Percentiles rank a stretch among this genome's conserved stretches.
Evolutionary conservation across 306 rosid genomes (phyloP).

Genomic region (Abrus pulchellus): DNA sequence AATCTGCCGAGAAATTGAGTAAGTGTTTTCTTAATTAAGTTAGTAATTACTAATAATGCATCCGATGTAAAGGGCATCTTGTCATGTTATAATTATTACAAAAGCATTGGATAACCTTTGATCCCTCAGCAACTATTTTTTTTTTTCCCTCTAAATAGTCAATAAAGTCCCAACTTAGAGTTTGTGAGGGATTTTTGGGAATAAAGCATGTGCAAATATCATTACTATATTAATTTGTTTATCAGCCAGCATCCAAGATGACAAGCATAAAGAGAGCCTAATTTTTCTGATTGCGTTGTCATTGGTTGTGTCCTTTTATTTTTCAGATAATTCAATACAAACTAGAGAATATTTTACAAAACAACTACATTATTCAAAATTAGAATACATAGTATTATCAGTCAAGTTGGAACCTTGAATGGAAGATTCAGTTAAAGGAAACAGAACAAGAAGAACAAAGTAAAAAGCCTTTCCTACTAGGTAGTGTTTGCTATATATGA

Average conservation of each 20-base stretch:
- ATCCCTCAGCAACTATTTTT: not conserved
- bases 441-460: too few species aligned
- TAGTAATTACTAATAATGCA: not conserved
- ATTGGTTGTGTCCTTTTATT: not conserved
- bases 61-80: not conserved
- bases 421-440: too few species aligned
- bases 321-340: not conserved
- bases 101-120: not conserved
- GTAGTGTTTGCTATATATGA: too few species aligned
- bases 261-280: not conserved
- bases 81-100: not conserved
- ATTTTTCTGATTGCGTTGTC: not conserved
- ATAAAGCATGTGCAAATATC: not conserved
- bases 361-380: not conserved
- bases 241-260: not conserved
- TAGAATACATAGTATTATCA: not conserved
- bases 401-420: not conserved
- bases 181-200: too few species aligned
- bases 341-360: too few species aligned
- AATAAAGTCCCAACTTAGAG: not conserved
- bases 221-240: not conserved
- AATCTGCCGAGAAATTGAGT: not conserved
- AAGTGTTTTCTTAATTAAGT: constrained; percentile 20
- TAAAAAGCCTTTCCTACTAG: too few species aligned
- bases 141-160: not conserved